Percentiles rank a stretch among this genome's conserved stretches.
phyloP scores from a whole-genome alignment of 768 basidiomycete genomes.

The Termitomyces sp. region DNA sequence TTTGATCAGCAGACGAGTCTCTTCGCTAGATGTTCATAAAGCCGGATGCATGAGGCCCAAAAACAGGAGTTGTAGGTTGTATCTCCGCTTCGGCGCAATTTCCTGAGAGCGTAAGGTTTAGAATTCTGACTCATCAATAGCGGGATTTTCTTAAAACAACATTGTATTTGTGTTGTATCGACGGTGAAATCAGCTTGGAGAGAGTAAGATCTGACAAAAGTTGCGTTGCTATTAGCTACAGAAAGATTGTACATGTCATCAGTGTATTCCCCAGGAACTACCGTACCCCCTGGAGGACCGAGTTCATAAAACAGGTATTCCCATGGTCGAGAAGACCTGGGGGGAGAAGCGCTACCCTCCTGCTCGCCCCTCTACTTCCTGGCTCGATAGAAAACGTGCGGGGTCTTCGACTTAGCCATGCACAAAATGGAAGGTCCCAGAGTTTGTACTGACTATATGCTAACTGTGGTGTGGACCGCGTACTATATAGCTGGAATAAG shows the following conservation, averaged over 20 bases:
- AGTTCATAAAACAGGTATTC: constrained; percentile 96
- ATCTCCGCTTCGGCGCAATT: too few species aligned
- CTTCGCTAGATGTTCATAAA: too few species aligned
- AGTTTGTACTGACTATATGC: background rate
- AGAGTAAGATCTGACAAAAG: constrained; percentile 52
- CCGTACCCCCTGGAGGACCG: constrained; percentile 83
- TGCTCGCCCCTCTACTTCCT: constrained; percentile 57
- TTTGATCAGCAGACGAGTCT: too few species aligned
- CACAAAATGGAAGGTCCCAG: background rate
- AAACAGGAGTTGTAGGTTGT: too few species aligned
- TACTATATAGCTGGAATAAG: background rate
- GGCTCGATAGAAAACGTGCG: constrained; percentile 59
- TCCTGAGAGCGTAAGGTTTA: too few species aligned
- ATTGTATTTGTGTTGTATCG: constrained; percentile 32
- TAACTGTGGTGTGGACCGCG: background rate
- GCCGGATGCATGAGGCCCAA: too few species aligned
- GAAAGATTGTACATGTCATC: constrained; percentile 1
- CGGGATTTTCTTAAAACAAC: constrained; percentile 53
- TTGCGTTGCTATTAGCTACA: constrained; percentile 62
- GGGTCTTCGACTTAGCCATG: constrained; percentile 53
- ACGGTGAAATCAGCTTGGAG: constrained; percentile 43
- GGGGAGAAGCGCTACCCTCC: constrained; percentile 56
- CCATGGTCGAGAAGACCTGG: constrained; percentile 78
- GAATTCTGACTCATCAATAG: constrained; percentile 65
- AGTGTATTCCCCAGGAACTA: background rate